Evolutionary conservation across 257 asterid species (phyloP).

Genomic region (Solanum sparsipilum): DNA sequence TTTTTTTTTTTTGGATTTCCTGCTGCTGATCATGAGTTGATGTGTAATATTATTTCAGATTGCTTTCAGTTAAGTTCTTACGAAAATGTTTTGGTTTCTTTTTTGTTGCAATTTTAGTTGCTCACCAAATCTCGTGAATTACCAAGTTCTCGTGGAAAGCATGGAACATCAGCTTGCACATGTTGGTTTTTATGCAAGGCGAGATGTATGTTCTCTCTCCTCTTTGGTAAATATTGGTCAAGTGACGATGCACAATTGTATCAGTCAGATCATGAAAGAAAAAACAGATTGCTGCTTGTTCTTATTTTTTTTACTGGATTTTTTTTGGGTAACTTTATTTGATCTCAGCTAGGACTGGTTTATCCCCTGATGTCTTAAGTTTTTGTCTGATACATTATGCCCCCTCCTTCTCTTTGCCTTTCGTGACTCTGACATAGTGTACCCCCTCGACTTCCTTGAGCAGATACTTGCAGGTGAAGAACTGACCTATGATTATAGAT

Average conservation of each 20-base stretch:
- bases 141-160: constrained; percentile 95
- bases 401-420: background rate
- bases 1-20: background rate
- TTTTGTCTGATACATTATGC: background rate
- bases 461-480: constrained; percentile 92
- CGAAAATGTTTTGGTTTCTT: constrained; percentile 2
- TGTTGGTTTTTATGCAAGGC: constrained; percentile 75
- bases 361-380: background rate
- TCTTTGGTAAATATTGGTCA: background rate
- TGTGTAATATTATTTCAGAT: background rate
- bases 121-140: constrained; percentile 80
- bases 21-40: background rate
- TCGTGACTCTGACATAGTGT: background rate
- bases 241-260: background rate
- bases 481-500: constrained; percentile 63
- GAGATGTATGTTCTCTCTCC: constrained; percentile 56
- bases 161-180: constrained; percentile 90
- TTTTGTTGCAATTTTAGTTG: constrained; percentile 44
- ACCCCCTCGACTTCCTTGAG: constrained; percentile 5
- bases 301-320: background rate
- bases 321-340: background rate
- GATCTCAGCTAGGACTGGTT: background rate
- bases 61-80: background rate
- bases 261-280: background rate
- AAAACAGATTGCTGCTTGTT: background rate